Percentiles rank a stretch among this genome's conserved stretches.
Evolutionary conservation across 495 filamentous ascomycete species (phyloP).

Genomic region (Staphylotrichum longicolle): DNA sequence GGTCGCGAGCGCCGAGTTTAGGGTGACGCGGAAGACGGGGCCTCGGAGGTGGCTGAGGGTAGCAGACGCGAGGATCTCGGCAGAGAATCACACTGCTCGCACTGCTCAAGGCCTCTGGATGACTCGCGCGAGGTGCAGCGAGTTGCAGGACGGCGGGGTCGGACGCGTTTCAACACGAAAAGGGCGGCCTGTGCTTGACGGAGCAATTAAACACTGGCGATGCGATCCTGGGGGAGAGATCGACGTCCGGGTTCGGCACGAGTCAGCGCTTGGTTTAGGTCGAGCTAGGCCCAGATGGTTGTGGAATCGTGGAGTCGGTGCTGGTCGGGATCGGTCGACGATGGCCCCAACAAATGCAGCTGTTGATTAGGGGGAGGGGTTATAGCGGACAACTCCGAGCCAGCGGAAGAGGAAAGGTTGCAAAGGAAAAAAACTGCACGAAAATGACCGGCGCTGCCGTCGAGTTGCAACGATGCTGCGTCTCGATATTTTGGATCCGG

Average conservation of each 20-base stretch:
- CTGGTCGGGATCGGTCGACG: constrained; percentile 20
- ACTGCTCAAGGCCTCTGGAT: not conserved
- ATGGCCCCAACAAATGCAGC: constrained; percentile 18
- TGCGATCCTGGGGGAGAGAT: constrained; percentile 16
- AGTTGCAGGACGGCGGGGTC: constrained; percentile 4
- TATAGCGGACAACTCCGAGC: constrained; percentile 10
- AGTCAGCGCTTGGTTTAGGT: constrained; percentile 17
- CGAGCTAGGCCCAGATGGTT: constrained; percentile 1
- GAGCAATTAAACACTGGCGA: constrained; percentile 16
- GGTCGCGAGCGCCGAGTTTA: constrained; percentile 4
- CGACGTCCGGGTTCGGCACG: constrained; percentile 17
- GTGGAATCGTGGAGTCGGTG: constrained; percentile 12
- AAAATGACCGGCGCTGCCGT: constrained; percentile 14
- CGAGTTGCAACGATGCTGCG: constrained; percentile 15
- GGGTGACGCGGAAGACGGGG: constrained; percentile 15
- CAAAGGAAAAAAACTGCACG: constrained; percentile 4
- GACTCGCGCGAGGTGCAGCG: constrained; percentile 11
- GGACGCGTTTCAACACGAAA: constrained; percentile 6
- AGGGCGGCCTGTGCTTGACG: constrained; percentile 7
- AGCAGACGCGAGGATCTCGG: constrained; percentile 7
- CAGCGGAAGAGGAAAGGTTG: constrained; percentile 17
- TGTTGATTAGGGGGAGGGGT: constrained; percentile 6
- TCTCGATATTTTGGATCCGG: constrained; percentile 32
- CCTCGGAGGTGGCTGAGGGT: constrained; percentile 19
- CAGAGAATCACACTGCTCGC: constrained; percentile 13